phyloP scores from a whole-genome alignment of 306 rosid species.

The Pyrus communis region DNA sequence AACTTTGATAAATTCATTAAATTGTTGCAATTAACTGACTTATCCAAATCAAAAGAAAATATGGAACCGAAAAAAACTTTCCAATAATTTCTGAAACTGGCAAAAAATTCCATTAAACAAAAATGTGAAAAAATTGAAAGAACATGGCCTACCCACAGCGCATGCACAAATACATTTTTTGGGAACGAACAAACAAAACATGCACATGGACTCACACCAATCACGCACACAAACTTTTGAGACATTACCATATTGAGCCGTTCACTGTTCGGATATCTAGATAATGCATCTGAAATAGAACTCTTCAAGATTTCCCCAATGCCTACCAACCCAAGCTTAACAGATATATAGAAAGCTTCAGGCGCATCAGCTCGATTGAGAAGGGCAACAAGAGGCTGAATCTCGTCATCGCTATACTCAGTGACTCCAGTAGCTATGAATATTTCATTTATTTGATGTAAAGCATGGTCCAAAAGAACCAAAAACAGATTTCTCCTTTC shows the following conservation, averaged over 20 bases:
- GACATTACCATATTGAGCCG: slow-evolving; percentile 67
- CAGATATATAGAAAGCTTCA: slow-evolving; percentile 83
- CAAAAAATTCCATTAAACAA: neutral
- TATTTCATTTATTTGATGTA: slow-evolving; percentile 79
- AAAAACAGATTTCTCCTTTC: slow-evolving; percentile 82
- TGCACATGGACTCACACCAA: neutral
- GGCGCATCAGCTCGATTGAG: slow-evolving; percentile 86
- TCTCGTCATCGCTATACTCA: slow-evolving; percentile 80
- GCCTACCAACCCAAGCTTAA: slow-evolving; percentile 94
- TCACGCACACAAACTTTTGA: neutral
- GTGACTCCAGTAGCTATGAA: slow-evolving; percentile 58
- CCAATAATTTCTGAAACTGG: neutral
- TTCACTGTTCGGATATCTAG: slow-evolving; percentile 75
- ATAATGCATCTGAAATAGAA: slow-evolving; percentile 67
- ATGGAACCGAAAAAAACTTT: neutral
- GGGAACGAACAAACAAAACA: neutral
- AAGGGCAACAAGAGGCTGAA: slow-evolving; percentile 82
- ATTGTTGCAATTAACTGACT: neutral
- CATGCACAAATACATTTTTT: neutral
- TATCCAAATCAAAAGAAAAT: neutral
- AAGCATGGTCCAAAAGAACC: slow-evolving; percentile 86
- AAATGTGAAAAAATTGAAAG: neutral
- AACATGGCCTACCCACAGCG: neutral
- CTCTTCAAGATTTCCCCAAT: slow-evolving; percentile 88
- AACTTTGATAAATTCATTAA: neutral